These are phyloP conservation scores for Phylloporus sp. DNA, from an alignment of 768 basidiomycete genomes.

Conservation along the genomic window DNA sequence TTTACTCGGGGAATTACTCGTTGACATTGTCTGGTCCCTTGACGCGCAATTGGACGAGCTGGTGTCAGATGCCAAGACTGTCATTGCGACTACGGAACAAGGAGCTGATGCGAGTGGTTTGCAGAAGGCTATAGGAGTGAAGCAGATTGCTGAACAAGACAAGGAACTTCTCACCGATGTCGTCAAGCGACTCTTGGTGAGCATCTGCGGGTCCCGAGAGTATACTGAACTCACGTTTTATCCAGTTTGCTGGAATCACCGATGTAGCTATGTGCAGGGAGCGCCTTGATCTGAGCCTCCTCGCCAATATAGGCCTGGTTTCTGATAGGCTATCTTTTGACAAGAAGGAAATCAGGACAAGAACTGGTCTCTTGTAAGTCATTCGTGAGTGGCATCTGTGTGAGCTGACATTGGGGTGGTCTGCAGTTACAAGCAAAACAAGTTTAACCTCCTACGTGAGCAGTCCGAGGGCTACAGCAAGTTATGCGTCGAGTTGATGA, in stretches of 20 bases:
- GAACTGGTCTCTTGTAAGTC: conserved; percentile 79
- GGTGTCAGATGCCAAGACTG: conserved; percentile 48
- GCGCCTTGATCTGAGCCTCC: conserved; percentile 62
- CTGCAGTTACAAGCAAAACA: conserved; percentile 93
- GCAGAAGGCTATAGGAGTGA: conserved; percentile 39
- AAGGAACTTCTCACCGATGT: conserved; percentile 56
- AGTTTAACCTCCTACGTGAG: conserved; percentile 95
- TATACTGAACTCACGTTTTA: background rate
- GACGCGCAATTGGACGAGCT: conserved; percentile 76
- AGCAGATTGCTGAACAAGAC: conserved; percentile 57
- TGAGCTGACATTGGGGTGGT: conserved; percentile 1
- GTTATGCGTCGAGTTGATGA: conserved; percentile 78
- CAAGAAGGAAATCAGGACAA: conserved; percentile 76
- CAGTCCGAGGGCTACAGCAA: conserved; percentile 98
- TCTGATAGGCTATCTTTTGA: conserved; percentile 62
- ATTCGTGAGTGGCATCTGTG: background rate
- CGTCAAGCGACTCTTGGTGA: conserved; percentile 60
- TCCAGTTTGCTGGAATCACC: conserved; percentile 57
- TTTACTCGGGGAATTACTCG: conserved; percentile 62
- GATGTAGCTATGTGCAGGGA: conserved; percentile 64
- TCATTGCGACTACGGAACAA: conserved; percentile 33
- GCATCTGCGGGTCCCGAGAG: background rate
- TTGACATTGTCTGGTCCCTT: conserved; percentile 80
- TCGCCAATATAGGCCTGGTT: conserved; percentile 64
- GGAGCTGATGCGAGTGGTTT: conserved; percentile 19